phyloP scores from a whole-genome alignment of 257 asterid genomes.

The Solanum infundibuliforme region DNA sequence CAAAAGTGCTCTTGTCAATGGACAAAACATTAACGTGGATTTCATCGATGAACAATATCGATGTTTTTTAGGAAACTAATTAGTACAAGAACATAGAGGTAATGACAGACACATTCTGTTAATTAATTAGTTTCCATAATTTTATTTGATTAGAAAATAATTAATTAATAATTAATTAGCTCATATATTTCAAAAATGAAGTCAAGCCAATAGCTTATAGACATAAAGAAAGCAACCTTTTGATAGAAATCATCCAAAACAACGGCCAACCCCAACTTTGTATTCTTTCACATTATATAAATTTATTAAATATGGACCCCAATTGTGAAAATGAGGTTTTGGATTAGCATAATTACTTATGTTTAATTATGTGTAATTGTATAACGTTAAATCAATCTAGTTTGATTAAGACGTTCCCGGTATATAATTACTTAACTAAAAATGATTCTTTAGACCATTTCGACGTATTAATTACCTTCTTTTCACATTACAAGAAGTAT shows the following conservation, averaged over 20 bases:
- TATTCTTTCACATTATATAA: neutral
- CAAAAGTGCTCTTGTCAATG: neutral
- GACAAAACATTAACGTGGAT: conserved; percentile 38
- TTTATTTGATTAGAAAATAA: neutral
- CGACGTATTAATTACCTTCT: neutral
- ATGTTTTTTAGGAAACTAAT: conserved; percentile 29
- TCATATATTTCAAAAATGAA: neutral
- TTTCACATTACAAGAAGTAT: neutral
- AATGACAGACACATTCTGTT: conserved; percentile 21
- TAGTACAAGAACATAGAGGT: conserved; percentile 10
- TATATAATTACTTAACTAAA: neutral
- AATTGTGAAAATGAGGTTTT: neutral
- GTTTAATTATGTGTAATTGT: neutral
- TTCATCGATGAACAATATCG: conserved; percentile 44
- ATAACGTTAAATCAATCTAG: neutral
- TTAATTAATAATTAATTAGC: neutral
- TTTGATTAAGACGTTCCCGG: neutral
- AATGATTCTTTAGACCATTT: neutral
- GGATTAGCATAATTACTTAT: neutral
- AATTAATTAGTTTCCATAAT: neutral
- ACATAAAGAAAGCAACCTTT: conserved; percentile 27
- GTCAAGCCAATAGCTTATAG: conserved; percentile 19
- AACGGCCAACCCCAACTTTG: conserved; percentile 9
- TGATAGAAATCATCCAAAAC: conserved; percentile 24
- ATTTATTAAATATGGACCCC: neutral